phyloP scores from a whole-genome alignment of 148 eudicot genomes.

The Diospyros lotus region DNA sequence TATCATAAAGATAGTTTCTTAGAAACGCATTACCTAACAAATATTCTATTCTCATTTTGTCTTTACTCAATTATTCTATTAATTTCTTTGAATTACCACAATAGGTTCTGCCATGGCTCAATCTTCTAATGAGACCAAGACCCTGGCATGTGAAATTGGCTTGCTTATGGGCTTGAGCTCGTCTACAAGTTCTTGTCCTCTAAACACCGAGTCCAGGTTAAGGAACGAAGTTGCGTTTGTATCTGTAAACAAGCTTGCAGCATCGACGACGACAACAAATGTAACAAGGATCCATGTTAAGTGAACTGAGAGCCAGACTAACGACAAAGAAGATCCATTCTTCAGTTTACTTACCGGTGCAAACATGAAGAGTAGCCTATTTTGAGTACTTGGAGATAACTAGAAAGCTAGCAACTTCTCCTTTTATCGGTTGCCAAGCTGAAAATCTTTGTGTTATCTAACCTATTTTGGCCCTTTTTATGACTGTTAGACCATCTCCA shows the following conservation, averaged over 20 bases:
- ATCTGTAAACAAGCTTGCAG: slow-evolving; percentile 40
- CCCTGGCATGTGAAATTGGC: slow-evolving; percentile 14
- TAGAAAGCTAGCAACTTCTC: too few relatives aligned
- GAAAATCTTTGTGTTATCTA: too few relatives aligned
- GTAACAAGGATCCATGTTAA: slow-evolving; percentile 8
- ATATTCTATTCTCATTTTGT: too few relatives aligned
- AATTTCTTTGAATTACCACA: slow-evolving; percentile 11
- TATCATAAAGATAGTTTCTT: slow-evolving; percentile 10
- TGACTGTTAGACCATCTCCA: too few relatives aligned
- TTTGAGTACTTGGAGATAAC: too few relatives aligned
- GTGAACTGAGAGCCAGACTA: slow-evolving; percentile 19
- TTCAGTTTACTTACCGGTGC: too few relatives aligned
- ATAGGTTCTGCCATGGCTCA: slow-evolving; percentile 6
- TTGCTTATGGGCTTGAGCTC: slow-evolving; percentile 14
- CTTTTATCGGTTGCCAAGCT: too few relatives aligned
- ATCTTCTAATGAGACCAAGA: slow-evolving; percentile 23
- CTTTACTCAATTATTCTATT: too few relatives aligned
- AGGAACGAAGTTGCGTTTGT: slow-evolving; percentile 59
- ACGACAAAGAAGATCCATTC: slow-evolving; percentile 37
- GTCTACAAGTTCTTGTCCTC: slow-evolving; percentile 15
- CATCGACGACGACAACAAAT: slow-evolving; percentile 18
- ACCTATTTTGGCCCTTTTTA: too few relatives aligned
- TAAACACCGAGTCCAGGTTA: slow-evolving; percentile 15
- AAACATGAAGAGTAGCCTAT: too few relatives aligned
- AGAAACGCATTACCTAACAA: slow-evolving; percentile 9